Percentiles rank a stretch among this genome's conserved stretches.
Conservation (phyloP, 257 asterid species). For the Gynochthodes officinalis region DNA sequence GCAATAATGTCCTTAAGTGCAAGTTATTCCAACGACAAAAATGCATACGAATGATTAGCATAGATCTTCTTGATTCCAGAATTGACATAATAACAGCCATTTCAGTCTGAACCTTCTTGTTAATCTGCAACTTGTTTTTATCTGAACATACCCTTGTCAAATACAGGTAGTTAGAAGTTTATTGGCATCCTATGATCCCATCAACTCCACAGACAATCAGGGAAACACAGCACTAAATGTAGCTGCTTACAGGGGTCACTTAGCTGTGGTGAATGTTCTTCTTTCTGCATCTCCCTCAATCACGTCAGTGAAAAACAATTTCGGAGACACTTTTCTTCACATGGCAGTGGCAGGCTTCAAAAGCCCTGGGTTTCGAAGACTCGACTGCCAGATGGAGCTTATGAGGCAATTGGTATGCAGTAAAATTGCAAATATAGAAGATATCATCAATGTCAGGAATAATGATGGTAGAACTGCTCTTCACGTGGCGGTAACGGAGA, state of each 20-base stretch:
- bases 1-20: no score
- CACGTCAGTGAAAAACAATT: constrained; percentile 34
- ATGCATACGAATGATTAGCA: neutral
- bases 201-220: constrained; percentile 44
- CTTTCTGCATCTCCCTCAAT: constrained; percentile 44
- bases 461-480: constrained; percentile 79
- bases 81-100: neutral
- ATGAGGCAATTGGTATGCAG: constrained; percentile 45
- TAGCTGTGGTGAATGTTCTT: constrained; percentile 48
- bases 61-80: neutral
- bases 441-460: constrained; percentile 58
- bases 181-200: constrained; percentile 41
- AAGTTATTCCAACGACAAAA: no score
- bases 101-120: neutral
- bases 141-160: neutral
- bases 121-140: neutral
- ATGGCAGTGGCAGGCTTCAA: constrained; percentile 81
- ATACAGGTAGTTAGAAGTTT: constrained; percentile 66
- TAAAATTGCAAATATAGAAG: constrained; percentile 31
- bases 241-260: constrained; percentile 76
- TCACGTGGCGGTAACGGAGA: constrained; percentile 66
- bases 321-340: constrained; percentile 82
- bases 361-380: constrained; percentile 59
- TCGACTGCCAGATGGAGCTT: constrained; percentile 66
- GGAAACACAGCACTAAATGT: constrained; percentile 77